Evolutionary conservation across 768 basidiomycete genomes (phyloP).

Genomic region (Leucocoprinus leucothites): DNA sequence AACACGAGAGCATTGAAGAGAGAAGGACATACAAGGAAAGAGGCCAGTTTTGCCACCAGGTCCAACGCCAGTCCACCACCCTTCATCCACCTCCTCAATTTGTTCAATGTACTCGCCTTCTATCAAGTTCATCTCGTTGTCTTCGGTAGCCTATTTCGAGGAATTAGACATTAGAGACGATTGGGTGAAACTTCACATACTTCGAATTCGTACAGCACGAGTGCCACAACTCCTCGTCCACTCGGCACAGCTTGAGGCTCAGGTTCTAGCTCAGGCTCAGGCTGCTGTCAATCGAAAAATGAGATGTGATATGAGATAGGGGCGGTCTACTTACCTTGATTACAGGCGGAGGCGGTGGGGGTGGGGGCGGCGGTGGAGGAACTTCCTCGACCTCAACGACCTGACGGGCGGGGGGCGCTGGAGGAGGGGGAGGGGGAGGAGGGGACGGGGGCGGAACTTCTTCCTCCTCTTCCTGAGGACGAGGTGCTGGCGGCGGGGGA

Average conservation of each 20-base stretch:
- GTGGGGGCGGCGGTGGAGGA: constrained; percentile 39
- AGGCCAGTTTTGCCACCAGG: constrained; percentile 71
- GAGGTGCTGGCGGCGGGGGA: constrained; percentile 34
- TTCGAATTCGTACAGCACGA: constrained; percentile 83
- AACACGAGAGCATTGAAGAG: neutral
- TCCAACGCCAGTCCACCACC: constrained; percentile 89
- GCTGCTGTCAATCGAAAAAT: constrained; percentile 26
- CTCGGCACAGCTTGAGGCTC: constrained; percentile 23
- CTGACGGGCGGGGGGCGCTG: constrained; percentile 28
- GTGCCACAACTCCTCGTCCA: constrained; percentile 57
- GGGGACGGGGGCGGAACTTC: constrained; percentile 25
- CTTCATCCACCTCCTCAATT: constrained; percentile 82
- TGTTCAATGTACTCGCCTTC: constrained; percentile 84
- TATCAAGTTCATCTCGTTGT: constrained; percentile 77
- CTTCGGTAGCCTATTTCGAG: constrained; percentile 61
- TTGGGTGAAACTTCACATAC: constrained; percentile 24
- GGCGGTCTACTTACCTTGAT: constrained; percentile 22
- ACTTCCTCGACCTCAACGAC: constrained; percentile 16
- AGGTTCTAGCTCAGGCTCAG: constrained; percentile 34
- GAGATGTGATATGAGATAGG: neutral
- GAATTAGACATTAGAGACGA: neutral
- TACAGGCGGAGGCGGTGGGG: constrained; percentile 45
- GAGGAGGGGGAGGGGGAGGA: constrained; percentile 37
- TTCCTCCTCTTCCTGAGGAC: constrained; percentile 24
- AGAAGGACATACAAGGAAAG: constrained; percentile 69